Conservation (phyloP, 192 early-diverging fungal species). For the Backusella psychrophila region DNA sequence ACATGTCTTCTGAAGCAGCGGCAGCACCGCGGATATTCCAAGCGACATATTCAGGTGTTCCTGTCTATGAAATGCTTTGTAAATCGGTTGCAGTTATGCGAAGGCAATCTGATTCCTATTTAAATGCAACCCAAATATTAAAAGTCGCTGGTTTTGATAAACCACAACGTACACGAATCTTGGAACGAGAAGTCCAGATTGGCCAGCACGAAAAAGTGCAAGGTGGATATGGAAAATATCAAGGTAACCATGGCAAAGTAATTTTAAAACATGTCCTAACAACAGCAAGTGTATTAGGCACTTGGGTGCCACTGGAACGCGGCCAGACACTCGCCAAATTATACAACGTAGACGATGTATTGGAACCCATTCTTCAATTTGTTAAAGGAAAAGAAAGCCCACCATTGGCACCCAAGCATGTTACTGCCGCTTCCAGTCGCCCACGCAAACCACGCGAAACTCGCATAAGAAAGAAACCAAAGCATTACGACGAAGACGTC, state of each 20-base stretch:
- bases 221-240: slow-evolving; percentile 98
- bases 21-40: slow-evolving; percentile 65
- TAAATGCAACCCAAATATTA: slow-evolving; percentile 97
- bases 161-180: slow-evolving; percentile 83
- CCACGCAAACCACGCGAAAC: slow-evolving; percentile 48
- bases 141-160: slow-evolving; percentile 96
- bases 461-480: neutral
- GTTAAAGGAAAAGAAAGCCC: slow-evolving; percentile 57
- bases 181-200: slow-evolving; percentile 86
- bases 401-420: slow-evolving; percentile 55
- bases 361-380: slow-evolving; percentile 83
- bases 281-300: slow-evolving; percentile 28
- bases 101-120: slow-evolving; percentile 77
- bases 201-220: slow-evolving; percentile 94
- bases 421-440: slow-evolving; percentile 39
- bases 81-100: slow-evolving; percentile 74
- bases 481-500: neutral
- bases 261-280: too few species aligned
- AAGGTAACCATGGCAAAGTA: slow-evolving; percentile 57
- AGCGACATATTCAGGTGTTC: slow-evolving; percentile 91
- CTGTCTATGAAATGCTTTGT: slow-evolving; percentile 93
- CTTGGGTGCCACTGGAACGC: slow-evolving; percentile 82
- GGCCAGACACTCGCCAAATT: slow-evolving; percentile 76
- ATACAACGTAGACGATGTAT: slow-evolving; percentile 68
- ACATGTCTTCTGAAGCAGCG: neutral